Evolutionary conservation across 2,329 filamentous ascomycete species (phyloP).

Genomic region (Tympanopsis confertula): DNA sequence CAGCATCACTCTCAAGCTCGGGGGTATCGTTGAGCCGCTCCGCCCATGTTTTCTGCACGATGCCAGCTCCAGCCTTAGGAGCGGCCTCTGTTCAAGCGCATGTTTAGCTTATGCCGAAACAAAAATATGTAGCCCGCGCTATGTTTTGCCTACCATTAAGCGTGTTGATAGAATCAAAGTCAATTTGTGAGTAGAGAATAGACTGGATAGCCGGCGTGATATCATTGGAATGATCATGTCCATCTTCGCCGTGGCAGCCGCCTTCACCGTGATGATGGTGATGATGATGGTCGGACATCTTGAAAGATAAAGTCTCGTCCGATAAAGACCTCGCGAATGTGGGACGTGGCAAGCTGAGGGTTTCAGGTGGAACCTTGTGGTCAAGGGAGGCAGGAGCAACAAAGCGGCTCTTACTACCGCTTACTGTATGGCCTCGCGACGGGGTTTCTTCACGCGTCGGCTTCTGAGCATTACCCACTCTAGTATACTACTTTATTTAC

Average conservation of each 20-base stretch:
- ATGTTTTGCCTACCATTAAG: neutral
- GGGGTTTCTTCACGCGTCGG: too few relatives aligned
- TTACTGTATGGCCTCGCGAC: too few relatives aligned
- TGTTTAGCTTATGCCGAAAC: neutral
- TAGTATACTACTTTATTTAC: too few relatives aligned
- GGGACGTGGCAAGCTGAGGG: too few relatives aligned
- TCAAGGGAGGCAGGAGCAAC: too few relatives aligned
- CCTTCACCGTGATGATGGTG: neutral
- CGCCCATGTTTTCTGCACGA: slow-evolving; percentile 1
- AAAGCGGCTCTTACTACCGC: too few relatives aligned
- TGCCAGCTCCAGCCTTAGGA: neutral
- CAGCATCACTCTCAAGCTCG: slow-evolving; percentile 1
- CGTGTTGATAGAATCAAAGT: neutral
- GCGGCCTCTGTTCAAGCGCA: neutral
- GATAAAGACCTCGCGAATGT: too few relatives aligned
- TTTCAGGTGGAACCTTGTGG: too few relatives aligned
- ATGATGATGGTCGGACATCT: neutral
- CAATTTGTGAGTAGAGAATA: neutral
- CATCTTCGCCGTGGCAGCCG: neutral
- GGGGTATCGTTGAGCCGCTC: neutral
- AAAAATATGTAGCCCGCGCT: too few relatives aligned
- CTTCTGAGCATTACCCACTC: too few relatives aligned
- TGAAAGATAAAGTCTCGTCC: too few relatives aligned
- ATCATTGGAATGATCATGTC: slow-evolving; percentile 1
- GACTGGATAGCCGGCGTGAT: slow-evolving; percentile 1